Percentiles rank a stretch among this genome's conserved stretches.
phyloP scores from a whole-genome alignment of 192 early-diverging fungal genomes.

The Backusella tarrabulga region DNA sequence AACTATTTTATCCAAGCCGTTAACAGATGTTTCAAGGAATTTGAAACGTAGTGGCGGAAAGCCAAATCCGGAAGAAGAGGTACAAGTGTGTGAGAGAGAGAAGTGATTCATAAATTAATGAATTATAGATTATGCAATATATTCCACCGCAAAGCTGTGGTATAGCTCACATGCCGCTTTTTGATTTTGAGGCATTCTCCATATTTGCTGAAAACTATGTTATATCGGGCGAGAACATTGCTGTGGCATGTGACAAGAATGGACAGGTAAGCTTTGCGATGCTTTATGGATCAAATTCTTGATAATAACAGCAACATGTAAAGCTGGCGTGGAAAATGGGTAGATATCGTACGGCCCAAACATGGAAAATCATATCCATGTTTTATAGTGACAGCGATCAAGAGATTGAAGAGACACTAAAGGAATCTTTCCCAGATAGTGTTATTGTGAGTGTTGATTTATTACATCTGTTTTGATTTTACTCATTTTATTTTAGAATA shows the following conservation, averaged over 20 bases:
- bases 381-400: slow-evolving; percentile 46
- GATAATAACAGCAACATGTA: not conserved
- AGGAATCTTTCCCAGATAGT: not conserved
- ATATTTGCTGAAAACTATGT: slow-evolving; percentile 68
- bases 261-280: slow-evolving; percentile 44
- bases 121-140: slow-evolving; percentile 27
- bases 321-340: slow-evolving; percentile 63
- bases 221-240: slow-evolving; percentile 46
- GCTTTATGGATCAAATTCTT: not conserved
- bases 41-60: slow-evolving; percentile 4
- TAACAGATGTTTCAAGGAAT: not conserved
- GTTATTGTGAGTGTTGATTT: not conserved
- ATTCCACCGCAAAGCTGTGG: slow-evolving; percentile 39
- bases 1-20: slow-evolving; percentile 22
- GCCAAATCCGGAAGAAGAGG: slow-evolving; percentile 12
- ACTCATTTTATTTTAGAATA: not conserved
- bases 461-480: not conserved
- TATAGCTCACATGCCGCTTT: slow-evolving; percentile 47
- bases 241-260: slow-evolving; percentile 59
- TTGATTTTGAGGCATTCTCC: slow-evolving; percentile 66
- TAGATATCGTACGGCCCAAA: slow-evolving; percentile 62
- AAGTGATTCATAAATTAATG: not conserved
- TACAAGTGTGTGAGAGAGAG: not conserved
- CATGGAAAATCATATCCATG: slow-evolving; percentile 72
- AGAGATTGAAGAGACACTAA: not conserved